Evolutionary conservation across 1,284 basidiomycete genomes (phyloP), one percentile per base, ranked within the genome.

Genomic region (Boletus sp.): DNA sequence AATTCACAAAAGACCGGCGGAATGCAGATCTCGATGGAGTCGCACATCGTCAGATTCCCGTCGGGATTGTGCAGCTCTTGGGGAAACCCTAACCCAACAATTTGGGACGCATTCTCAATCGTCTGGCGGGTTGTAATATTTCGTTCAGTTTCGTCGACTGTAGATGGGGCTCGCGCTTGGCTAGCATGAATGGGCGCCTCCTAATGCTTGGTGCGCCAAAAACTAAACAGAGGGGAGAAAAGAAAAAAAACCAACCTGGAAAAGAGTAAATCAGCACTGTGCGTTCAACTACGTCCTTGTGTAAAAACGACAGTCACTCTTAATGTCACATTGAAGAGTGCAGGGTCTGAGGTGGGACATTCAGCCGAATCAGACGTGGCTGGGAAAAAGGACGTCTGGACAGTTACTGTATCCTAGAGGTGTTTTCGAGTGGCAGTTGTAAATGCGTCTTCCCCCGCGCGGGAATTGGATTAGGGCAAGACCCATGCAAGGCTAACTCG

Each of bases 401-500:
- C 10, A 60, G 30, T n/a, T 6, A 47, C 8, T 57, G 57, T 13
- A 53, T 55, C 4, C 47, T 64, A 2, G 62, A 37, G 9, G 55
- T 2, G 31, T 47, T 52, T 27, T 64, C 63, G 37, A 8, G 13
- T 6, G 62, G 50, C 35, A 61, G n/a, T 55, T 27, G 58, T 68
- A 31, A 73, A 72, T 19, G 61, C 70, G 23, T 74, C 71, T 17
- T 68, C 68, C 49, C 68, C 70, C 6, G 66, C 58, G 46, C 81
- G 81, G 25, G 87, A 83, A 69, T 70, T 95, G 94, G 65, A 99
- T 95, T 60, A 99, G 80, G 0, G 97, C 98, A 65, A 98, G 82
- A 16, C 97, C 97, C n/a, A n/a, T n/a, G n/a, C n/a, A 27, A 99
- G 84, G 23, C 97, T 97, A 1, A 94, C 95, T 44, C 95, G 89